These are phyloP conservation scores for Fraxinus quadrangulata DNA, from an alignment of 257 asterid genomes.

Conservation along the genomic window DNA sequence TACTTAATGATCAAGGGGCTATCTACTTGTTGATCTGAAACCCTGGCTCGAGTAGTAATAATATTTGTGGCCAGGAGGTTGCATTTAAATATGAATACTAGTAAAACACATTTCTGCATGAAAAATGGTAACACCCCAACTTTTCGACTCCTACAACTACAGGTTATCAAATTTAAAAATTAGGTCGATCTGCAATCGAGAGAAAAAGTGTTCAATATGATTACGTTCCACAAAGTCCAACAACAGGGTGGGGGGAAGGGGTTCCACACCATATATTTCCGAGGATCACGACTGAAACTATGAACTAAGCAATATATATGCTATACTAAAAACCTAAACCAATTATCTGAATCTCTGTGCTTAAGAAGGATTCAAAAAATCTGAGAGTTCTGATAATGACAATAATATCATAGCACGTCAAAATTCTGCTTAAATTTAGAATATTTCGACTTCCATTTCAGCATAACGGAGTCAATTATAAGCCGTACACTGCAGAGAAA, in stretches of 20 bases:
- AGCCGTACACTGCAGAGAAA: not conserved
- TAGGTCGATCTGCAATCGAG: not conserved
- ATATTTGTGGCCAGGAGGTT: not conserved
- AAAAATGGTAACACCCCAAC: not conserved
- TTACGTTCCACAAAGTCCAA: not conserved
- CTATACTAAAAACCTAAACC: not conserved
- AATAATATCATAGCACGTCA: not conserved
- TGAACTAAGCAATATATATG: not conserved
- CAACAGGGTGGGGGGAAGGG: not conserved
- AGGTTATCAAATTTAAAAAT: not conserved
- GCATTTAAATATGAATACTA: not conserved
- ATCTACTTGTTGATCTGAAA: not conserved
- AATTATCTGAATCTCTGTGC: not conserved
- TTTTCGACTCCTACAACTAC: not conserved
- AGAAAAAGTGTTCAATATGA: not conserved
- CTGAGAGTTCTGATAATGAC: not conserved
- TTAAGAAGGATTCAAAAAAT: not conserved
- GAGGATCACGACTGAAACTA: not conserved
- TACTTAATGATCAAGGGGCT: not conserved
- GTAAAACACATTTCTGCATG: not conserved
- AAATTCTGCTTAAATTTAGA: constrained; percentile 11
- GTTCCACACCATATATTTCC: not conserved
- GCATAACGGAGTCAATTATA: not conserved
- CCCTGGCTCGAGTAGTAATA: not conserved
- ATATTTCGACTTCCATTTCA: not conserved